Evolutionary conservation across 164 flowering plant species (phyloP).

Genomic region (Vitis riparia): DNA sequence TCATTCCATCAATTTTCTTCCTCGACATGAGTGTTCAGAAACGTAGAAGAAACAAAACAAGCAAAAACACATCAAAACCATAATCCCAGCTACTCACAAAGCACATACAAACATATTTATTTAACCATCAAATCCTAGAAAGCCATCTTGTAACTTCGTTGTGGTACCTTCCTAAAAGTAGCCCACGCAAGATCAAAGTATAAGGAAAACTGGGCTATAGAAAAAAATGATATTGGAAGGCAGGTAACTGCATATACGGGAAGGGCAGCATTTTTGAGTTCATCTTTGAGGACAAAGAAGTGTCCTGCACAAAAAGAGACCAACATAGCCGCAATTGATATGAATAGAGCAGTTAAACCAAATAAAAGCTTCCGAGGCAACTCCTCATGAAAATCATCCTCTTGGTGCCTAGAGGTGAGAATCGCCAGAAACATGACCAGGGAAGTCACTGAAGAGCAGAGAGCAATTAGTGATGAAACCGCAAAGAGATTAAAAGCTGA

Average conservation of each 20-base stretch:
- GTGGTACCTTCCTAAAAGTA: conserved; percentile 6
- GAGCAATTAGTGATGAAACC: conserved; percentile 21
- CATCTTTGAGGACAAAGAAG: conserved; percentile 4
- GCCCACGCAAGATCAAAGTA: conserved; percentile 18
- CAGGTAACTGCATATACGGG: conserved; percentile 8
- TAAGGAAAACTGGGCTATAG: conserved; percentile 10
- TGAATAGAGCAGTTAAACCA: conserved; percentile 24
- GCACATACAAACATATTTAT: too few relatives aligned
- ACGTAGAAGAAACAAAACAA: too few relatives aligned
- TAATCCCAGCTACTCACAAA: too few relatives aligned
- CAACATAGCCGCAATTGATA: conserved; percentile 22
- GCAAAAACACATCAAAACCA: too few relatives aligned
- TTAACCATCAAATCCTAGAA: too few relatives aligned
- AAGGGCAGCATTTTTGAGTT: conserved; percentile 1
- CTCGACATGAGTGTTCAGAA: too few relatives aligned
- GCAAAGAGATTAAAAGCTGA: conserved; percentile 19
- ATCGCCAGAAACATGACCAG: conserved; percentile 24
- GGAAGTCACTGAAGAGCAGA: conserved; percentile 25
- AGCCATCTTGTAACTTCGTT: conserved; percentile 2
- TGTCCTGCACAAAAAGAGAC: conserved; percentile 30
- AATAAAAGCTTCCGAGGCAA: conserved; percentile 24
- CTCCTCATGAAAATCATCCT: conserved; percentile 9
- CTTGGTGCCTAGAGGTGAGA: conserved; percentile 21
- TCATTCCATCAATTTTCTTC: too few relatives aligned
- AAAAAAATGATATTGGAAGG: conserved; percentile 10